A percentile compares a stretch with the other conserved stretches of the same genome.
phyloP scores from a whole-genome alignment of 305 asterid genomes.

The Solanum aculeatissimum region DNA sequence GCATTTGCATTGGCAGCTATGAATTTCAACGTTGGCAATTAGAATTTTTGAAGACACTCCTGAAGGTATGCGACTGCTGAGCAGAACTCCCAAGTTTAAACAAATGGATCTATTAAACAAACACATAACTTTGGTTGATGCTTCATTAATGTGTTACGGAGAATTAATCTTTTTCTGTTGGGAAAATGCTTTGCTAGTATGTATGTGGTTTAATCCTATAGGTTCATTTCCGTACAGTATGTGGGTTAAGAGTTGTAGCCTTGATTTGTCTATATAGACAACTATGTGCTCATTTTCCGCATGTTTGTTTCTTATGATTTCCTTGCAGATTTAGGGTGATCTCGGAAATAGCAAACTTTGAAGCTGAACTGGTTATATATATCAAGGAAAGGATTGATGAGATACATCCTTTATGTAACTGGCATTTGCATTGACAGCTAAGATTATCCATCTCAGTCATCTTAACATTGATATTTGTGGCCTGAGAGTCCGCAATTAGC shows the following conservation, averaged over 20 bases:
- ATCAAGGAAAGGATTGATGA: slow-evolving; percentile 92
- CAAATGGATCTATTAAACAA: neutral
- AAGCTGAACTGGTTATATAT: slow-evolving; percentile 74
- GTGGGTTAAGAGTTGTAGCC: neutral
- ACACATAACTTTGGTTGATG: neutral
- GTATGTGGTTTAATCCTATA: neutral
- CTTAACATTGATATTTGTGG: slow-evolving; percentile 83
- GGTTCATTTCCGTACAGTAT: neutral
- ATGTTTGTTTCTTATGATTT: neutral
- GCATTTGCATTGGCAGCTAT: neutral
- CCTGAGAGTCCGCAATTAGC: slow-evolving; percentile 75
- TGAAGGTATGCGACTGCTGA: neutral
- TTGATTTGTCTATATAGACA: neutral
- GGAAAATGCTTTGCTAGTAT: neutral
- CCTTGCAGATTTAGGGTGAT: slow-evolving; percentile 59
- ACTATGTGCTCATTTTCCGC: neutral
- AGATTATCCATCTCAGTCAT: slow-evolving; percentile 71
- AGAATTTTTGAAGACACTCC: neutral
- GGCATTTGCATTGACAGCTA: slow-evolving; percentile 54
- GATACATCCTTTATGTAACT: slow-evolving; percentile 81
- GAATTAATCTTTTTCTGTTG: neutral
- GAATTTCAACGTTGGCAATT: neutral
- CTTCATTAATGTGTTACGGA: neutral
- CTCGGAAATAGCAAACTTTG: slow-evolving; percentile 62
- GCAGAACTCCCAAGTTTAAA: neutral